Evolutionary conservation across 495 filamentous ascomycete species (phyloP), one percentile per base, ranked within the genome.

Genomic region (Aspergillus sparsus): DNA sequence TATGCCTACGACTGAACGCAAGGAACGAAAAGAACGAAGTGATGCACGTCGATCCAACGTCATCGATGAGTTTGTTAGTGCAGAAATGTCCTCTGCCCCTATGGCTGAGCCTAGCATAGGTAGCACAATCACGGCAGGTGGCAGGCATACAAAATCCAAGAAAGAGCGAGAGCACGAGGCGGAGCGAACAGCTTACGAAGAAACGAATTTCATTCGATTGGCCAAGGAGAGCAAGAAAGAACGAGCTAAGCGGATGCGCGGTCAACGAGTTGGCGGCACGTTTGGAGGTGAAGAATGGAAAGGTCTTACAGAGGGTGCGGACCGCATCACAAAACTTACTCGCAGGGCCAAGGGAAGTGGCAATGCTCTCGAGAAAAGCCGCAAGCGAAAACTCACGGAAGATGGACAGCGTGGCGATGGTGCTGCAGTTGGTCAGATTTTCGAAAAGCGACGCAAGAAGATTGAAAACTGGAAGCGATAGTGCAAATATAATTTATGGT

Each of bases 221-320:
- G 91, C 91, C 15, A 87, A 85, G 70, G 82, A 87, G 66, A 88
- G 85, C 71, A 93, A 92, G 82, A 91, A 90, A 77, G 89, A 93
- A 18, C 63, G 68, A 50, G 71, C 75, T 55, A 80, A 80, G 71
- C 67, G 67, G 41, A 76, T 78, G 11, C 82, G 85, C 62, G 77
- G 76, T 39, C 72, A 72, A 18, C 77, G 77, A 61, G 66, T 81
- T 64, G 79, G 77, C 32, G 77, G 79, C 55, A 72, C 69, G 7
- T 94, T 87, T 74, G 92, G 90, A 50, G 92, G 92, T 16, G 92
- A 95, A 68, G 91, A 95, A 62, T 93, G 90, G 88, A 81, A 83
- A 45, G 85, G 85, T 5, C 82, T 96, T 12, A 89, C 86, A 33
- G 86, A 89, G 63, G 92, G 91, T 39, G 81, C 90, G 31, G 89